Evolutionary conservation across 1,139 yeast genomes (phyloP), one percentile per base, ranked within the genome.

Genomic region (Lizanozyma gosingica): DNA sequence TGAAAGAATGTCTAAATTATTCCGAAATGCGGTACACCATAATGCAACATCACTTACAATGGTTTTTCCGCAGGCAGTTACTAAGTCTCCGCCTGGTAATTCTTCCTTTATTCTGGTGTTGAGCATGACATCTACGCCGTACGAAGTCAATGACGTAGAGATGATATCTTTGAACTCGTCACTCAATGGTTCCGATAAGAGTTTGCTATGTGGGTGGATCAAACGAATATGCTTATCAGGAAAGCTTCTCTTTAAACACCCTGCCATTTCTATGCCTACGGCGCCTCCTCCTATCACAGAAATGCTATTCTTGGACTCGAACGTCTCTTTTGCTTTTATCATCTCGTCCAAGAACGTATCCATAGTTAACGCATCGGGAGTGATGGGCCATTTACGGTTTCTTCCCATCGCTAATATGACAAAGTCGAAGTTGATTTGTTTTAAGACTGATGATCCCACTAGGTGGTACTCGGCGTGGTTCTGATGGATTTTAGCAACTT

Each of bases 321-420:
- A 50, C 14, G 57, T 54, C 2, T 47, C 45, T 18, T 50, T 48
- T 33, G 63, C 68, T 15, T 54, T 49, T 3, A 41, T 43, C 72
- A 68, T 66, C 45, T 68, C 73, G 15, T 51, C 47, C 35, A 63
- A 36, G 45, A 55, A 68, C 14, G 48, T 47, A 6, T 55, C 56
- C 40, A 45, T 47, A 15, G 62, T 65, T 42, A 47, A 54, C 1
- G 67, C 72, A 18, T 50, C 47, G 1, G 81, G 81, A 16, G 76
- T 73, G 33, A 74, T 67, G 11, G 81, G 82, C 77, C 78, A 75
- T 36, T 58, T 55, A 43, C 80, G 56, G 43, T 72, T 63, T 51
- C 80, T 55, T 1, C 82, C 82, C 2, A 73, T 56, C 2, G 80
- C 77, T 45, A 67, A 51, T 3, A 75, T 58, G 17, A 69, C 69